A percentile compares a stretch with the other conserved stretches of the same genome.
Evolutionary conservation across 176 grass and related monocot species (phyloP).

Genomic region (Pharus latifolius): DNA sequence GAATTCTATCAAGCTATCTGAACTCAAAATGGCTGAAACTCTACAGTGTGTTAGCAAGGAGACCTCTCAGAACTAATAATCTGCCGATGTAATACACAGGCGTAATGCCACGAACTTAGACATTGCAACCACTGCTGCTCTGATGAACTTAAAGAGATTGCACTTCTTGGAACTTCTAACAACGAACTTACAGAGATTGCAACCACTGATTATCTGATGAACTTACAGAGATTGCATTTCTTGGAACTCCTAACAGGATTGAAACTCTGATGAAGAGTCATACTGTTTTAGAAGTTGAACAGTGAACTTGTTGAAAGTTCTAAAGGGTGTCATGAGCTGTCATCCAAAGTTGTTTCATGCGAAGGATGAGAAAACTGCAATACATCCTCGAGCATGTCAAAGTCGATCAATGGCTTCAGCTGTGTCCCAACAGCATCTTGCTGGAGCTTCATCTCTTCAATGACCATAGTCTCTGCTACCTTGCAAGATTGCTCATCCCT

Average conservation of each 20-base stretch:
- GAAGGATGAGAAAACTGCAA: conserved; percentile 12
- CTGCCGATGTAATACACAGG: conserved; percentile 36
- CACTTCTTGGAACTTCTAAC: neutral
- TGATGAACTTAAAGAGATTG: neutral
- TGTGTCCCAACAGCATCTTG: conserved; percentile 38
- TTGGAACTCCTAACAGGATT: too few species aligned
- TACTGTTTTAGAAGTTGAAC: conserved; percentile 2
- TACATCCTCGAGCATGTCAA: conserved; percentile 39
- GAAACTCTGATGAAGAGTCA: too few species aligned
- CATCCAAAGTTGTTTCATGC: conserved; percentile 16
- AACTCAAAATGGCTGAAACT: conserved; percentile 31
- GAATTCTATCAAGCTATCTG: conserved; percentile 49
- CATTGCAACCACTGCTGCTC: conserved; percentile 2
- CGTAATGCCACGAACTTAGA: neutral
- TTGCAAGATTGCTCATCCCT: conserved; percentile 65
- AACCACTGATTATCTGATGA: neutral
- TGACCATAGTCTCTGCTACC: conserved; percentile 59
- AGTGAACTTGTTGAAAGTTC: conserved; percentile 1
- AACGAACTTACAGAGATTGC: neutral
- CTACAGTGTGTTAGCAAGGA: conserved; percentile 42
- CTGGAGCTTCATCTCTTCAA: conserved; percentile 56
- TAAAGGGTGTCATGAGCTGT: conserved; percentile 6
- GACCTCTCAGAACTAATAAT: conserved; percentile 15
- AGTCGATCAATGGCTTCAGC: conserved; percentile 52
- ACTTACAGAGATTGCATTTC: neutral